Conservation (phyloP, 148 eudicot genomes). For the Amaranthus palmeri region DNA sequence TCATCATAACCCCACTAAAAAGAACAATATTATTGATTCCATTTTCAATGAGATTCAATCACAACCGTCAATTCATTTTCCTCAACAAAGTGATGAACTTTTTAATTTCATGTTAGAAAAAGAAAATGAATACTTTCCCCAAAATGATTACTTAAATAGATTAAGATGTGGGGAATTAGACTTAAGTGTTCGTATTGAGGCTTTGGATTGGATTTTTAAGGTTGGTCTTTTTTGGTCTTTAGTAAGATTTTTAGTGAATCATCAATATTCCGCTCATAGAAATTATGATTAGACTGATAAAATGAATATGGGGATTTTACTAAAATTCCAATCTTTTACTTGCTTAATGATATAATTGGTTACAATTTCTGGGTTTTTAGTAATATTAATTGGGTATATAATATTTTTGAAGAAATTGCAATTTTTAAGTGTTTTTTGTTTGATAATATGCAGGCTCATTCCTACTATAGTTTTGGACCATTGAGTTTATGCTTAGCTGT, state of each 20-base stretch:
- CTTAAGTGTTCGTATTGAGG: slow-evolving; percentile 49
- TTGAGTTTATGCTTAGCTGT: slow-evolving; percentile 53
- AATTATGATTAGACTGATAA: too few relatives aligned
- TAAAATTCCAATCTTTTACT: not conserved
- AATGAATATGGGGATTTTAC: not conserved
- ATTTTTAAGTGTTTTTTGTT: not conserved
- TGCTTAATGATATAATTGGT: not conserved
- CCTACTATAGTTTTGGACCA: slow-evolving; percentile 58
- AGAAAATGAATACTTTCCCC: slow-evolving; percentile 50
- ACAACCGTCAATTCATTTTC: slow-evolving; percentile 27
- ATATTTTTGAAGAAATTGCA: not conserved
- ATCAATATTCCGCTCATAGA: too few relatives aligned
- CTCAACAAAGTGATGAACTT: slow-evolving; percentile 46
- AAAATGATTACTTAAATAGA: slow-evolving; percentile 56
- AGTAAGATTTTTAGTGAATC: too few relatives aligned
- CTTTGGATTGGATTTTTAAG: slow-evolving; percentile 88
- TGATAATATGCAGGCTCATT: slow-evolving; percentile 55
- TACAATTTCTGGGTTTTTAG: not conserved
- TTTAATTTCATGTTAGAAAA: slow-evolving; percentile 47
- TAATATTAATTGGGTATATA: not conserved
- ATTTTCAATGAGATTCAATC: slow-evolving; percentile 19
- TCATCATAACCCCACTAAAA: not conserved
- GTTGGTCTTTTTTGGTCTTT: slow-evolving; percentile 31
- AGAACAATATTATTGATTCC: not conserved
- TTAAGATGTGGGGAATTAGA: slow-evolving; percentile 56